Evolutionary conservation across 768 basidiomycete species (phyloP), one percentile per base, ranked within the genome.

Genomic region (Inosperma sp.): DNA sequence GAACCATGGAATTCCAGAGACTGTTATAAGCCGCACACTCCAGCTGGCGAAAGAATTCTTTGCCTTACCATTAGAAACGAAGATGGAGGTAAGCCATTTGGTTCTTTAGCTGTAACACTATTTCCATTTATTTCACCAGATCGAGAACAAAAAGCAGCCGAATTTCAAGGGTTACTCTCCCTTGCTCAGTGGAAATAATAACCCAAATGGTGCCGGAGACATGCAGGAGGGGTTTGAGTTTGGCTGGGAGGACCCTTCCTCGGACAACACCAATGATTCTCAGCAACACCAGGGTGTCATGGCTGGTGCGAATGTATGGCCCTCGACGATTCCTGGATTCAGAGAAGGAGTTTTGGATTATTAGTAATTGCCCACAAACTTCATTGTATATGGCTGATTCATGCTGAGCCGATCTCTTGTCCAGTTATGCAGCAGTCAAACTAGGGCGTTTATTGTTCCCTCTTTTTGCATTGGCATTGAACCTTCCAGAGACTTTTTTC

Each of bases 141-240:
- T 91, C 3, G 79, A 90, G 56, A 82, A 86, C 56, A 75, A 72
- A 43, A 83, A 79, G 51, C 76, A 77, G 1, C 65, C 79, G 0
- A 84, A 84, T 61, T 94, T 90, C 72, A 88, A 84, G 61, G 86
- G 86, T 16, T 88, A 88, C 65, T 83, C 74, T 46, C 78, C 82
- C 2, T 64, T 91, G 2, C 72, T 85, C 5, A 84, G 82, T 49
- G 81, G 79, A 43, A 91, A 91, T 62, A 86, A 83, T 47, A 79
- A 93, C 59, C 82, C 88, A 0, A 73, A 79, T n/a, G 78, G 79
- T 40, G 69, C 78, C n/a, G 93, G 93, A 1, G 93, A 97, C 62
- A 67, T 94, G 48, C 90, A 94, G 62, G 93, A 97, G 64, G 92
- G 86, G 3, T 95, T 93, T 64, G 86, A 93, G 58, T 75, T 95